These are phyloP conservation scores for Exophiala sp. DNA, from an alignment of 2,329 filamentous ascomycete genomes.

Conservation along the genomic window DNA sequence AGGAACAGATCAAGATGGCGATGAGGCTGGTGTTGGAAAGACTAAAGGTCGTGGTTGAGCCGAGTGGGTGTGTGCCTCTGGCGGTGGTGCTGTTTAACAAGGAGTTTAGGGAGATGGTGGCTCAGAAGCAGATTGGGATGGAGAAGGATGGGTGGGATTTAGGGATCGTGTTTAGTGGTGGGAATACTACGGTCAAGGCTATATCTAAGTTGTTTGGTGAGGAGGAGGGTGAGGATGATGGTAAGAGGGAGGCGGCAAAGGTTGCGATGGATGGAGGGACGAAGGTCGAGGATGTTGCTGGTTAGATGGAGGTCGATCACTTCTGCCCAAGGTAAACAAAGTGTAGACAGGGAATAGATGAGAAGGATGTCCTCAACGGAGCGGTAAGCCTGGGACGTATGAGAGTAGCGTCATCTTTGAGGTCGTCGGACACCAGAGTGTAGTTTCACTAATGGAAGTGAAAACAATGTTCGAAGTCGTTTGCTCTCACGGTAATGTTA, in stretches of 20 bases:
- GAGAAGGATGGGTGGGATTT: constrained; percentile 67
- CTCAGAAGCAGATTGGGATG: constrained; percentile 55
- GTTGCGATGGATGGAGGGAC: constrained; percentile 21
- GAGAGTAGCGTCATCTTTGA: too few relatives aligned
- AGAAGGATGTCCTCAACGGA: background rate
- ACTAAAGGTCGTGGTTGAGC: constrained; percentile 88
- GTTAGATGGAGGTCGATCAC: constrained; percentile 3
- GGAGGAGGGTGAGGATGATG: background rate
- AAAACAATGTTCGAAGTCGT: too few relatives aligned
- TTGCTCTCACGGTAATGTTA: too few relatives aligned
- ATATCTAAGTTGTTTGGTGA: constrained; percentile 53
- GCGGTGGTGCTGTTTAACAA: constrained; percentile 82
- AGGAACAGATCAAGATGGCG: constrained; percentile 75
- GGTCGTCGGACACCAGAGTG: too few relatives aligned
- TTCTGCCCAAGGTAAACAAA: too few relatives aligned
- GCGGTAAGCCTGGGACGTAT: background rate
- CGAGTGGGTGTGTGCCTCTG: constrained; percentile 77
- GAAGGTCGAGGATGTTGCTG: constrained; percentile 26
- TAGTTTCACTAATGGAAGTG: too few relatives aligned
- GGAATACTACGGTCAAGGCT: constrained; percentile 62
- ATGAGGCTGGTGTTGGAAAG: constrained; percentile 78
- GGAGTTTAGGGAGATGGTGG: constrained; percentile 68
- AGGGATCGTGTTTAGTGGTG: constrained; percentile 60
- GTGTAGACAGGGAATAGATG: too few relatives aligned
- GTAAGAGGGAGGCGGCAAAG: constrained; percentile 17